These are phyloP conservation scores for Aspergillus bombycis DNA, from an alignment of 2,329 filamentous ascomycete genomes.

Conservation along the genomic window DNA sequence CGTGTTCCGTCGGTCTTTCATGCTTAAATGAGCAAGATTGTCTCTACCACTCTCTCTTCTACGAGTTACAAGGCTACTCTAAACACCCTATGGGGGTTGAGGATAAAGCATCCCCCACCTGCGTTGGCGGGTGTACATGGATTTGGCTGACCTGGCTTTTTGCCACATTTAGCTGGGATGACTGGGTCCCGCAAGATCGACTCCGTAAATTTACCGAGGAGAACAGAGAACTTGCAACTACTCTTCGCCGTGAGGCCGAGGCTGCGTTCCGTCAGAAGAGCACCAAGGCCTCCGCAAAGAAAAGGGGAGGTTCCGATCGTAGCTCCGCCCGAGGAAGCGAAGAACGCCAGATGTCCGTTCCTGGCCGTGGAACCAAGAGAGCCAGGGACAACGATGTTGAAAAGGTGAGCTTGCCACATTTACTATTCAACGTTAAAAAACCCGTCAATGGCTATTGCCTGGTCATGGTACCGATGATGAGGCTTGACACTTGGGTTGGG, in stretches of 20 bases:
- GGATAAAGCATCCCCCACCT: not conserved
- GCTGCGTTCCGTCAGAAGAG: constrained; percentile 37
- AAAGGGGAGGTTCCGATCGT: constrained; percentile 45
- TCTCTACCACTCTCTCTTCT: not conserved
- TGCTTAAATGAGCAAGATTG: not conserved
- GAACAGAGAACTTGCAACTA: constrained; percentile 81
- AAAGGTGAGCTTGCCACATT: constrained; percentile 40
- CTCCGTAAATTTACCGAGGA: constrained; percentile 93
- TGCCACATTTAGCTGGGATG: constrained; percentile 73
- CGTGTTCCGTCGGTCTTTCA: not conserved
- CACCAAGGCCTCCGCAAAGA: constrained; percentile 42
- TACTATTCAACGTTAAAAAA: constrained; percentile 2
- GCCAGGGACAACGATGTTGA: constrained; percentile 52
- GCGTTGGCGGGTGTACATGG: not conserved
- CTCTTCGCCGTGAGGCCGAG: constrained; percentile 48
- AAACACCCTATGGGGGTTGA: not conserved
- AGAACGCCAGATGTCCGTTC: constrained; percentile 48
- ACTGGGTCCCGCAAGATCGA: constrained; percentile 94
- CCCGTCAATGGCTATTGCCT: not conserved
- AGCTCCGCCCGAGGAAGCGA: constrained; percentile 50
- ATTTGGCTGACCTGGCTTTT: constrained; percentile 16
- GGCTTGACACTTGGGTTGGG: not conserved
- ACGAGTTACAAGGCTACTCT: not conserved
- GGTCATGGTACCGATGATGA: not conserved
- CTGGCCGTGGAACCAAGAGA: constrained; percentile 48